Evolutionary conservation across 2,329 filamentous ascomycete genomes (phyloP).

Genomic region (Colletotrichum lupini): DNA sequence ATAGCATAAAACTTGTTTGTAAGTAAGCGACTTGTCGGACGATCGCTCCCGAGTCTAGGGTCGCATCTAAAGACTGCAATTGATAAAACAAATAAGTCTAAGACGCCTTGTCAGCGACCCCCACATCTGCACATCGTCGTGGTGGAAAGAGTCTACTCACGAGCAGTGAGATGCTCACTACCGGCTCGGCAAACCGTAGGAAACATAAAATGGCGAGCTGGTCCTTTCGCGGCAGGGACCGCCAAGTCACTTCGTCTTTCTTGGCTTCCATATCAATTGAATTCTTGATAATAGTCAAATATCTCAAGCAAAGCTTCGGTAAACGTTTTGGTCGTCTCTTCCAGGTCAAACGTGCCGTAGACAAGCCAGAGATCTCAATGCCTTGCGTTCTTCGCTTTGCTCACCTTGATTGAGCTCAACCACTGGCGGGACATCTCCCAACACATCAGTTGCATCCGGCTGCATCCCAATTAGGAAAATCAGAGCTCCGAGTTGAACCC

Average conservation of each 20-base stretch:
- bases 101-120: too few relatives aligned
- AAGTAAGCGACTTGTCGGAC: background rate
- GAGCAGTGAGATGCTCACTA: constrained; percentile 22
- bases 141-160: background rate
- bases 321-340: background rate
- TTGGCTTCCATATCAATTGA: background rate
- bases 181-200: constrained; percentile 24
- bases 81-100: constrained; percentile 9
- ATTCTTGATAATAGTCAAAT: background rate
- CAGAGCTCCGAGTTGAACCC: background rate
- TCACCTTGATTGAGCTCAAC: background rate
- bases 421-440: too few relatives aligned
- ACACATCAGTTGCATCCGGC: too few relatives aligned
- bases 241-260: constrained; percentile 14
- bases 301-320: background rate
- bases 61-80: background rate
- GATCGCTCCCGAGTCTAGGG: background rate
- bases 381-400: background rate
- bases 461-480: background rate
- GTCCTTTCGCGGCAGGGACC: constrained; percentile 21
- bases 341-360: background rate
- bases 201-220: constrained; percentile 22
- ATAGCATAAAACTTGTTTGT: constrained; percentile 2
- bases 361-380: background rate
- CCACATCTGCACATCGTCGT: too few relatives aligned